phyloP scores from a whole-genome alignment of 208 protist genomes.

The Angomonas ambiguus region DNA sequence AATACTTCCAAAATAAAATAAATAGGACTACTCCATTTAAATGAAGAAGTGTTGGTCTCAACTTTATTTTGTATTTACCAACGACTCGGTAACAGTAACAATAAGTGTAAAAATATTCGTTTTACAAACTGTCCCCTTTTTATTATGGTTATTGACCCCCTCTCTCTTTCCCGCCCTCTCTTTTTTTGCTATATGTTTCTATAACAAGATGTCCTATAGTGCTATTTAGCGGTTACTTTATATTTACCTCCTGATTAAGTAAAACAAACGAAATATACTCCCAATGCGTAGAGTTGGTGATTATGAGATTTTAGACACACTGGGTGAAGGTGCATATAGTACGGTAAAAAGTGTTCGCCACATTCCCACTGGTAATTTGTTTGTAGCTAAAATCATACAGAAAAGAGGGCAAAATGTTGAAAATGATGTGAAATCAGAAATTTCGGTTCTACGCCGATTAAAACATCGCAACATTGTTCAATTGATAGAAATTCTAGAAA shows the following conservation, averaged over 20 bases:
- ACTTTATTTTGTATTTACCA: too few species aligned
- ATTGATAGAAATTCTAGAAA: constrained; percentile 81
- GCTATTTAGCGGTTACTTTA: constrained; percentile 9
- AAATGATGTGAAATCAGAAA: constrained; percentile 72
- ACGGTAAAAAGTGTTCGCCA: constrained; percentile 79
- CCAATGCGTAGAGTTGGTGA: constrained; percentile 79
- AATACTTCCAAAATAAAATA: neutral
- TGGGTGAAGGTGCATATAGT: constrained; percentile 73
- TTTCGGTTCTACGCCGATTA: constrained; percentile 73
- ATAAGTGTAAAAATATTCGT: too few species aligned
- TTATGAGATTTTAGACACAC: constrained; percentile 76
- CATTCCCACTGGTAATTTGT: constrained; percentile 54
- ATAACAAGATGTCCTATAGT: neutral
- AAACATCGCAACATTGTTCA: constrained; percentile 81
- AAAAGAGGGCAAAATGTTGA: constrained; percentile 67
- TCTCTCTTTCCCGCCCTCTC: constrained; percentile 5
- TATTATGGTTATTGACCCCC: neutral
- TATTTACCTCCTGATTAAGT: constrained; percentile 15
- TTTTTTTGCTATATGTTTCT: constrained; percentile 5
- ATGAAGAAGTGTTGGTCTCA: neutral
- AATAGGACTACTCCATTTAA: neutral
- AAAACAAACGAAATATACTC: too few species aligned
- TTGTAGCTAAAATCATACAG: constrained; percentile 82
- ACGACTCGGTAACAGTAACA: too few species aligned
- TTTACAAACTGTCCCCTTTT: neutral